phyloP scores from a whole-genome alignment of 805 yeast genomes.

The Hermanozyma aechmeae region DNA sequence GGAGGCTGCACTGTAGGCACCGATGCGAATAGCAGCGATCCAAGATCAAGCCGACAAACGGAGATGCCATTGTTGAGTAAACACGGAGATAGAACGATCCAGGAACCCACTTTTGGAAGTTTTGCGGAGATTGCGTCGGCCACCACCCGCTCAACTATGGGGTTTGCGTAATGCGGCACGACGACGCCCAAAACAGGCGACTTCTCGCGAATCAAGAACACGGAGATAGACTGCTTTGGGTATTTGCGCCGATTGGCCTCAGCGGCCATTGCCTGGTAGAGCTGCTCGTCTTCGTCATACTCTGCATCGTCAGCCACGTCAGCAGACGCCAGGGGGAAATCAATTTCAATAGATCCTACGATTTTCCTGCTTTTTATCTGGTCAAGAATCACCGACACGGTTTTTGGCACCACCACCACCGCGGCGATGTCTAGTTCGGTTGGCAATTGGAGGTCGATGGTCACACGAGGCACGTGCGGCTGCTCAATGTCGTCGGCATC shows the following conservation, averaged over 20 bases:
- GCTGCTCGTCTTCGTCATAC: conserved; percentile 14
- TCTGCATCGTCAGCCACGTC: no score
- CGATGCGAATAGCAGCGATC: conserved; percentile 4
- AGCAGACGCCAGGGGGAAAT: no score
- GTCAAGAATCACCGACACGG: conserved; percentile 10
- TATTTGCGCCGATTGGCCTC: conserved; percentile 14
- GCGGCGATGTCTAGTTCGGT: conserved; percentile 1
- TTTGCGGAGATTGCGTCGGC: conserved; percentile 14
- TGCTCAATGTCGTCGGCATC: conserved; percentile 24
- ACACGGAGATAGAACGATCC: conserved; percentile 31
- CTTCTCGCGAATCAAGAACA: conserved; percentile 3
- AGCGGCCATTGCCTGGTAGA: conserved; percentile 27
- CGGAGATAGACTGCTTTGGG: conserved; percentile 14
- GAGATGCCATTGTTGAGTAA: conserved; percentile 20
- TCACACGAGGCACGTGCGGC: conserved; percentile 10
- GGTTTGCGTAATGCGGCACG: conserved; percentile 29
- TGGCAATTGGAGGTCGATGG: neutral
- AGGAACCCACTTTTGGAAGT: no score
- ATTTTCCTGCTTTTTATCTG: conserved; percentile 6
- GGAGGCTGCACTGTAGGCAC: conserved; percentile 43
- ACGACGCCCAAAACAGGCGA: conserved; percentile 10
- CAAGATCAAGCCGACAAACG: conserved; percentile 13
- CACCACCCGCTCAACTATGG: conserved; percentile 21
- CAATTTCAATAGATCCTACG: no score
- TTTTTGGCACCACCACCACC: conserved; percentile 11